Base-by-base conservation (phyloP, 2,329 filamentous ascomycete genomes). In the Myriosclerotinia duriaeana region DNA sequence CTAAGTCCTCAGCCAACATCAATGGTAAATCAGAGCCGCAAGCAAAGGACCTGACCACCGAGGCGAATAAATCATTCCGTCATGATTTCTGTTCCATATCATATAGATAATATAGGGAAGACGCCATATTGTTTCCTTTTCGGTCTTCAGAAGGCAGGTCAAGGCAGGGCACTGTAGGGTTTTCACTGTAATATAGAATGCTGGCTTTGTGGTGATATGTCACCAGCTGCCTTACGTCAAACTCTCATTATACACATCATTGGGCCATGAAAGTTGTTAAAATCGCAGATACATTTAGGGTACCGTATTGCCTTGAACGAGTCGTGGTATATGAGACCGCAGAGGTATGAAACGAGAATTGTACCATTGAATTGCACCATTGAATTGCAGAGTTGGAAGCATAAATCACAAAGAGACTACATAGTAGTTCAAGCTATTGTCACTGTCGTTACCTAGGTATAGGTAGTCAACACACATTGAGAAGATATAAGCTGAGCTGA, bases 1-100 rank as follows among this genome's bases (percentile, higher is more conserved):
- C 54, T 67, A 46, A 68, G n/a, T 40, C 15, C 62, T 58, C 62
- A 38, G 53, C 40, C 42, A 40, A 26, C 34, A 58, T 36, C 12
- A 38, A 38, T 9, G 20, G 30, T 22, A 38, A n/a, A 11, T 61
- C n/a, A 14, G 58, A 38, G 38, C 46, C 46, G 2, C 14, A 52
- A 26, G 3, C 44, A 26, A 50, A 61, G 22, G 34, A 61, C 36
- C 14, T 36, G 4, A 38, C n/a, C 22, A 12, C 44, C 15, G 44
- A 61, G 58, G 44, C 44, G 14, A 61, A 50, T 5, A 61, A 61
- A 50, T 20, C 44, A 50, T 50, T 1, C 34, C 5, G n/a, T 12
- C 44, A 52, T 20, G 5, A 20, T 50, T 38, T 26, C 5, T 38
- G 30, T 60, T 38, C 7, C n/a, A 60, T 12, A 38, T 36, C n/a